phyloP scores from a whole-genome alignment of 805 yeast species.

The Zygosaccharomyces pseudorouxii region DNA sequence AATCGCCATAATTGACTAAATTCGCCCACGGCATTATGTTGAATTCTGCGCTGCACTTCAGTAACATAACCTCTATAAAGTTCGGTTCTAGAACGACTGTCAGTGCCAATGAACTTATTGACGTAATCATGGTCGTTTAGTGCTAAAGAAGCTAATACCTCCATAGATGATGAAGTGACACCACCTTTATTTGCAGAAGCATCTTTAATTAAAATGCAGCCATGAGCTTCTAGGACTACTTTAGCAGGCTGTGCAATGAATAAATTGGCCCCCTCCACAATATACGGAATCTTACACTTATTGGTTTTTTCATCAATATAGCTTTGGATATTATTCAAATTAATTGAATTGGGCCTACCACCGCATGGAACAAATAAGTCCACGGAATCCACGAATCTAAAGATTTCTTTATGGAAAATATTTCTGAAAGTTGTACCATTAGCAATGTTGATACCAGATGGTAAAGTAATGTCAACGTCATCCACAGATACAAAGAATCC shows the following conservation, averaged over 20 bases:
- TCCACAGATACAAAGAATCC: conserved; percentile 86
- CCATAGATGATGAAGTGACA: conserved; percentile 93
- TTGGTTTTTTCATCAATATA: conserved; percentile 75
- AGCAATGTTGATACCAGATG: conserved; percentile 66
- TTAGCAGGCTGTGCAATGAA: conserved; percentile 94
- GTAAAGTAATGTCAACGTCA: conserved; percentile 72
- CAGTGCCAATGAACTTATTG: conserved; percentile 60
- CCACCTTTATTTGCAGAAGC: conserved; percentile 98
- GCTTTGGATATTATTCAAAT: conserved; percentile 69
- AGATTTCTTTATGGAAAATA: conserved; percentile 73
- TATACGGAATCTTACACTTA: conserved; percentile 70
- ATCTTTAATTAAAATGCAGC: conserved; percentile 84
- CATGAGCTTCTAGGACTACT: conserved; percentile 77
- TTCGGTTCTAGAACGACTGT: conserved; percentile 51
- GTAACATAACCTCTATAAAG: conserved; percentile 81
- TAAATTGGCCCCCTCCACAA: conserved; percentile 96
- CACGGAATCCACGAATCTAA: conserved; percentile 58
- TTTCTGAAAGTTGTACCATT: conserved; percentile 90
- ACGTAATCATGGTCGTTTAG: conserved; percentile 82
- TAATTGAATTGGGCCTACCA: conserved; percentile 96
- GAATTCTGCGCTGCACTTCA: conserved; percentile 73
- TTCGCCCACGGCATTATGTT: conserved; percentile 74
- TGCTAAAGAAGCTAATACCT: conserved; percentile 89
- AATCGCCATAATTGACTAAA: conserved; percentile 84
- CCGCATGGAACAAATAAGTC: conserved; percentile 97